These are phyloP conservation scores for Xylaria digitata DNA, from an alignment of 2,329 filamentous ascomycete genomes.

Conservation along the genomic window DNA sequence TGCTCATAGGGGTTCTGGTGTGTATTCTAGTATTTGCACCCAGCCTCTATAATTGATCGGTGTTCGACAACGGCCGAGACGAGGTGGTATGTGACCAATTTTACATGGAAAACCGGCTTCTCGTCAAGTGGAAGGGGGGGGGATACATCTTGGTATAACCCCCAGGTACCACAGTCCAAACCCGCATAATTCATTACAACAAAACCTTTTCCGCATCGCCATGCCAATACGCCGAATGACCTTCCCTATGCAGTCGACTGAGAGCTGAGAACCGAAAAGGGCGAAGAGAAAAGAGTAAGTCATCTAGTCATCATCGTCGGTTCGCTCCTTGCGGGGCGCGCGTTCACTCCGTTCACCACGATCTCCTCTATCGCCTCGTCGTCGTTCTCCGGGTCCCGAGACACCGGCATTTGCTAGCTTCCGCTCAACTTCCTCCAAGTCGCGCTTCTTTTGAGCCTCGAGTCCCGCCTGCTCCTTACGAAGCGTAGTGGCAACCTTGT, in stretches of 20 bases:
- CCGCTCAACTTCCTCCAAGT: conserved; percentile 76
- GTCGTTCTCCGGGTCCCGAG: conserved; percentile 51
- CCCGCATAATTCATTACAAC: conserved; percentile 42
- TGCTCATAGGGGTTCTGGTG: conserved; percentile 25
- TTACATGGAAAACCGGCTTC: conserved; percentile 33
- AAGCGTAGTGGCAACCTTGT: conserved; percentile 81
- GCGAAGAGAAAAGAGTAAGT: conserved; percentile 40
- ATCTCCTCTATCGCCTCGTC: conserved; percentile 42
- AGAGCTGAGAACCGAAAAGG: conserved; percentile 41
- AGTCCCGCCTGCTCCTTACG: conserved; percentile 84
- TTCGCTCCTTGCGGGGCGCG: conserved; percentile 58
- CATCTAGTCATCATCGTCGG: conserved; percentile 67
- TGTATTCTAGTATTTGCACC: conserved; percentile 30
- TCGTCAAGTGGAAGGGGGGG: conserved; percentile 23
- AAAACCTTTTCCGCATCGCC: conserved; percentile 43
- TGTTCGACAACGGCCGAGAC: conserved; percentile 28
- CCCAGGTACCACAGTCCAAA: conserved; percentile 31
- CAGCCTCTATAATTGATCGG: conserved; percentile 32
- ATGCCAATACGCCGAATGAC: conserved; percentile 47
- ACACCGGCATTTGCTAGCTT: conserved; percentile 64
- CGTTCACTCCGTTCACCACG: conserved; percentile 48
- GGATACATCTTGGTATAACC: conserved; percentile 28
- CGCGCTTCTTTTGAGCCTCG: conserved; percentile 80
- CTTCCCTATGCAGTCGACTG: conserved; percentile 44
- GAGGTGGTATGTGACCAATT: conserved; percentile 29